Evolutionary conservation across 2,329 filamentous ascomycete genomes (phyloP).

Genomic region (Helotiales sp.): DNA sequence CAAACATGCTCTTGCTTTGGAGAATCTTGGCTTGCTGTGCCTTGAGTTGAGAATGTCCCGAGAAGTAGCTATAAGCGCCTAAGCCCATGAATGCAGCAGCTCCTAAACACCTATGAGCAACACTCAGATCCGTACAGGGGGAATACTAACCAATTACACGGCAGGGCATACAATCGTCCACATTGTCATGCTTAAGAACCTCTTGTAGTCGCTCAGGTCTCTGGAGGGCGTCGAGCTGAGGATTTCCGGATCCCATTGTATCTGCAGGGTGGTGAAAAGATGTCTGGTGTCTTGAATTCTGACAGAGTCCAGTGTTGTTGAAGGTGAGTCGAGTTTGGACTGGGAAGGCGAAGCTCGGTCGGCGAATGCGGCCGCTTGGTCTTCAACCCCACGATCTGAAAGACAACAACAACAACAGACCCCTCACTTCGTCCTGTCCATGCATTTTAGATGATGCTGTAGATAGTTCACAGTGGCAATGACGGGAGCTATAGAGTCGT

Average conservation of each 20-base stretch:
- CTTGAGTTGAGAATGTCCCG: slow-evolving; percentile 73
- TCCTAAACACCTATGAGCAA: slow-evolving; percentile 52
- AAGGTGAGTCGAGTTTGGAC: background rate
- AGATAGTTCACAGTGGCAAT: slow-evolving; percentile 54
- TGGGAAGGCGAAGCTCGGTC: background rate
- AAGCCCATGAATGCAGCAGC: slow-evolving; percentile 77
- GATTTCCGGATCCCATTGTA: slow-evolving; percentile 18
- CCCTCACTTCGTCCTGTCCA: background rate
- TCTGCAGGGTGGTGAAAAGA: background rate
- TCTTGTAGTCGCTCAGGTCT: slow-evolving; percentile 37
- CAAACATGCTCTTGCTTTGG: slow-evolving; percentile 71
- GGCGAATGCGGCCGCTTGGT: slow-evolving; percentile 27
- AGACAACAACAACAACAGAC: background rate
- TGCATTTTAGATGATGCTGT: slow-evolving; percentile 28
- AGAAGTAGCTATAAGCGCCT: slow-evolving; percentile 77
- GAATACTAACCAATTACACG: slow-evolving; percentile 39
- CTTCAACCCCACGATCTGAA: background rate
- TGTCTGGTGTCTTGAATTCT: background rate
- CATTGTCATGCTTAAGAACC: slow-evolving; percentile 36
- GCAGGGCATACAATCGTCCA: slow-evolving; percentile 49
- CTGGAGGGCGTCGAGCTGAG: slow-evolving; percentile 31
- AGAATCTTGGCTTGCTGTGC: slow-evolving; percentile 69
- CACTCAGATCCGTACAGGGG: too few species aligned
- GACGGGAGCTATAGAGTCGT: slow-evolving; percentile 88
- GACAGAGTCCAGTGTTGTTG: background rate